Conservation (phyloP, 208 protist genomes). For the Trypanosoma cruzi region DNA sequence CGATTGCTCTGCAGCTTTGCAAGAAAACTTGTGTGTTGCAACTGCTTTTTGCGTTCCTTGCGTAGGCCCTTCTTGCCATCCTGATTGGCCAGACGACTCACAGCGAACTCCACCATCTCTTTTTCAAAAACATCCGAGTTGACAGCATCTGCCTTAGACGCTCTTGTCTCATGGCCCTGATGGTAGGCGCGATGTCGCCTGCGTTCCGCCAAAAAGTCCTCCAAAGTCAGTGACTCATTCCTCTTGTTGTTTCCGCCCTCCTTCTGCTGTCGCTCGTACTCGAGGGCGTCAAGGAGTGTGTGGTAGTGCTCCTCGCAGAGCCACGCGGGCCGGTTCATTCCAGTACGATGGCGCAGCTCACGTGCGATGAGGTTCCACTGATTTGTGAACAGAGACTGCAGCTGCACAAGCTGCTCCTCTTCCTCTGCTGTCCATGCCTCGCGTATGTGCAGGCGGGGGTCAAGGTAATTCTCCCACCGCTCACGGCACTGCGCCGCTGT, state of each 20-base stretch:
- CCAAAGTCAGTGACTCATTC: conserved; percentile 47
- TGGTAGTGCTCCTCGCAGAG: conserved; percentile 99
- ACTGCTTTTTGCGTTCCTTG: conserved; percentile 98
- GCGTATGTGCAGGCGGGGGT: conserved; percentile 98
- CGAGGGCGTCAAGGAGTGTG: conserved; percentile 92
- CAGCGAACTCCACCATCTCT: conserved; percentile 98
- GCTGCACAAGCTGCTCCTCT: conserved; percentile 99
- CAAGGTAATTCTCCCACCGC: conserved; percentile 99
- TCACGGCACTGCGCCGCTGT: conserved; percentile 99
- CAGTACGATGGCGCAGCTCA: conserved; percentile 51
- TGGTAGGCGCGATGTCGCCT: conserved; percentile 54
- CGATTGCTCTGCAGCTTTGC: conserved; percentile 97
- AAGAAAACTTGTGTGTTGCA: conserved; percentile 97
- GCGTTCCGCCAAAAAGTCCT: conserved; percentile 76
- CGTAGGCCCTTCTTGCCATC: conserved; percentile 99
- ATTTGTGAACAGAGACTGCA: conserved; percentile 98
- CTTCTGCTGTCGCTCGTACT: conserved; percentile 68
- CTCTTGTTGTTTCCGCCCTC: conserved; percentile 3
- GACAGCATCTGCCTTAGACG: conserved; percentile 97
- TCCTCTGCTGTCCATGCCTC: conserved; percentile 99
- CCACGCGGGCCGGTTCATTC: conserved; percentile 96
- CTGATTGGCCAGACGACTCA: conserved; percentile 99
- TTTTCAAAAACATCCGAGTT: conserved; percentile 98
- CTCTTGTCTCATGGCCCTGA: conserved; percentile 95
- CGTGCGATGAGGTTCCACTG: conserved; percentile 99